These are phyloP conservation scores for Curvularia verruculosa DNA, from an alignment of 2,329 filamentous ascomycete species.

Conservation along the genomic window DNA sequence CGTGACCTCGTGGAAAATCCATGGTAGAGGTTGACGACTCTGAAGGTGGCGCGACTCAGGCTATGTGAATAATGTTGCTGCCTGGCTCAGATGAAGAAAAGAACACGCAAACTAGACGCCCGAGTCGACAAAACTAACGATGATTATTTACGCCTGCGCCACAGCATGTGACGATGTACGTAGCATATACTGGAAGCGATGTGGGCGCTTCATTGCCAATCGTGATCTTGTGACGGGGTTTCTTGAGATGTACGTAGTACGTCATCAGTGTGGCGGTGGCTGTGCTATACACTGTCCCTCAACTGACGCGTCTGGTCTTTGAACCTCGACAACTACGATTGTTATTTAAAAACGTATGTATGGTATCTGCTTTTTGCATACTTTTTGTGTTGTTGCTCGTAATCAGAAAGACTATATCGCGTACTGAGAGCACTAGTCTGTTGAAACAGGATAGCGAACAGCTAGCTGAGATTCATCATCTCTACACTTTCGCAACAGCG, in stretches of 20 bases:
- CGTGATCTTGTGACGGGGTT: conserved; percentile 12
- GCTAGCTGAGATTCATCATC: too few relatives aligned
- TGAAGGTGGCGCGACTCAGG: conserved; percentile 17
- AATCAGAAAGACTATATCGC: too few relatives aligned
- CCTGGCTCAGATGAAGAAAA: conserved; percentile 30
- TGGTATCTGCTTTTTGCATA: neutral
- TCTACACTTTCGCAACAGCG: neutral
- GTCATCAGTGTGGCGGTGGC: conserved; percentile 24
- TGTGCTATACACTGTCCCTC: conserved; percentile 5
- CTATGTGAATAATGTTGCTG: conserved; percentile 36
- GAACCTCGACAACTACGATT: neutral
- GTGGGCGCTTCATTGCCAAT: neutral
- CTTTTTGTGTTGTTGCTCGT: too few relatives aligned
- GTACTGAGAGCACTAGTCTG: too few relatives aligned
- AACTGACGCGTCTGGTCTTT: neutral
- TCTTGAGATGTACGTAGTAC: conserved; percentile 1
- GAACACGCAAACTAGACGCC: conserved; percentile 26
- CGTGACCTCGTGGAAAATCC: conserved; percentile 42
- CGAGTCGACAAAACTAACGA: conserved; percentile 25
- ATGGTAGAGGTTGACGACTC: conserved; percentile 21
- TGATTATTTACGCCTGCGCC: conserved; percentile 26
- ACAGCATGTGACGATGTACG: conserved; percentile 35
- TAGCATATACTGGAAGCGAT: conserved; percentile 5
- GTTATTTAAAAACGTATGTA: neutral
- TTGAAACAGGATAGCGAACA: too few relatives aligned